Conservation (phyloP, 1,284 basidiomycete genomes). For the Ganoderma meredithae region DNA sequence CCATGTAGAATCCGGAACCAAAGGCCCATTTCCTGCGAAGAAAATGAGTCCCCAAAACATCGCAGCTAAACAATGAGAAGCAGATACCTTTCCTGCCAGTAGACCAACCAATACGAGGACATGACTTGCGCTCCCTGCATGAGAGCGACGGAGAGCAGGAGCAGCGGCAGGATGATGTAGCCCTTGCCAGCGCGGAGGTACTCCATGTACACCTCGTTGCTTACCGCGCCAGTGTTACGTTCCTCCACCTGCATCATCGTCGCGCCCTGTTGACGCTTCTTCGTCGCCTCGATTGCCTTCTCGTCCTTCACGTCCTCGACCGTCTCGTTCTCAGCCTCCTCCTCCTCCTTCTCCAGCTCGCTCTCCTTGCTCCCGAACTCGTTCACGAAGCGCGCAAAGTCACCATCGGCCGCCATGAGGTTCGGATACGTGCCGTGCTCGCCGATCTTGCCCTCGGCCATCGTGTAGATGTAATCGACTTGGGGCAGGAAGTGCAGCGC, state of each 20-base stretch:
- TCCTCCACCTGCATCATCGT: conserved; percentile 74
- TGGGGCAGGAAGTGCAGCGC: conserved; percentile 83
- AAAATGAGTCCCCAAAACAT: conserved; percentile 6
- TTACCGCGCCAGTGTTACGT: conserved; percentile 66
- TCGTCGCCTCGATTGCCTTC: conserved; percentile 45
- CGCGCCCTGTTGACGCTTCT: conserved; percentile 45
- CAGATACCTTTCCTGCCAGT: conserved; percentile 68
- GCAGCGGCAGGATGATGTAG: conserved; percentile 56
- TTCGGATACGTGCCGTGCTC: conserved; percentile 82
- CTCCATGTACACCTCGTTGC: conserved; percentile 55
- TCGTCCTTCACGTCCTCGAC: conserved; percentile 8
- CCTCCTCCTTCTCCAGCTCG: conserved; percentile 42
- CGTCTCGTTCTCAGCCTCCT: conserved; percentile 40
- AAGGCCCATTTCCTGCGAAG: conserved; percentile 53
- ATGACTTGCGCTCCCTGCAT: conserved; percentile 68
- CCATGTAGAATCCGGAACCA: conserved; percentile 72
- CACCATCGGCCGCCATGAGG: conserved; percentile 68
- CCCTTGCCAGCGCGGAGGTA: conserved; percentile 67
- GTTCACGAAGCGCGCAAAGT: conserved; percentile 76
- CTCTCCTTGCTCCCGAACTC: conserved; percentile 68
- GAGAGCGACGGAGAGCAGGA: conserved; percentile 58
- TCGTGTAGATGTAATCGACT: conserved; percentile 77
- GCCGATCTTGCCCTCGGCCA: conserved; percentile 75
- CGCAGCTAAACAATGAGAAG: not conserved
- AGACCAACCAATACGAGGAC: conserved; percentile 78